Percentiles rank a stretch among this genome's conserved stretches.
These are phyloP conservation scores for Xerocomellus amylosporus DNA, from an alignment of 768 basidiomycete genomes.

Conservation along the genomic window DNA sequence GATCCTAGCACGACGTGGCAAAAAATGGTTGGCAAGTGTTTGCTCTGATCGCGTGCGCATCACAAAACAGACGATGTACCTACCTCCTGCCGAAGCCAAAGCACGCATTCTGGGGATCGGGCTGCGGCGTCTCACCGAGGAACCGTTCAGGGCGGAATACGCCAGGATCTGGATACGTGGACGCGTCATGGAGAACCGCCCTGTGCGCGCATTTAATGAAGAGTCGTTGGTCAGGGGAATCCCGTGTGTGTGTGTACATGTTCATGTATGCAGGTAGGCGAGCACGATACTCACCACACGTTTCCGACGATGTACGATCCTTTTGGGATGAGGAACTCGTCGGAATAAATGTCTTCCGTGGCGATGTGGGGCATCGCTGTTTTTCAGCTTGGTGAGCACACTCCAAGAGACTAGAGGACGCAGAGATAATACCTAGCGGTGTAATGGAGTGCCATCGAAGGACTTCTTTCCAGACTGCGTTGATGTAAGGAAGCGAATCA, in stretches of 20 bases:
- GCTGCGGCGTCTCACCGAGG: slow-evolving; percentile 19
- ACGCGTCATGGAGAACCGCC: slow-evolving; percentile 52
- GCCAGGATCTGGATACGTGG: slow-evolving; percentile 33
- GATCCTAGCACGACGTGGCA: slow-evolving; percentile 1
- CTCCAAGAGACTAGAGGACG: slow-evolving; percentile 16
- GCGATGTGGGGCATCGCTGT: slow-evolving; percentile 17
- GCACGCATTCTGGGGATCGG: slow-evolving; percentile 13
- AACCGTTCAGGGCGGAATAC: slow-evolving; percentile 37
- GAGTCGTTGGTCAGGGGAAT: background rate
- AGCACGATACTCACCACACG: slow-evolving; percentile 18
- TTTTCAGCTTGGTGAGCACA: background rate
- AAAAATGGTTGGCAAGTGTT: background rate
- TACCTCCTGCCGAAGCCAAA: slow-evolving; percentile 34
- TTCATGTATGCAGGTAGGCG: background rate
- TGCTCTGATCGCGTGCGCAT: no score
- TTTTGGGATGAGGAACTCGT: slow-evolving; percentile 22
- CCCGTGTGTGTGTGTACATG: background rate
- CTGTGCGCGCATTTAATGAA: slow-evolving; percentile 26
- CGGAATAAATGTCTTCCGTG: slow-evolving; percentile 18
- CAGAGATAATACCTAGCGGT: slow-evolving; percentile 20
- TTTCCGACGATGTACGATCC: slow-evolving; percentile 26
- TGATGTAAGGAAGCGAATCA: slow-evolving; percentile 25
- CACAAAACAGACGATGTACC: background rate
- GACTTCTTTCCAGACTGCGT: slow-evolving; percentile 26
- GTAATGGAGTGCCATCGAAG: slow-evolving; percentile 22